Evolutionary conservation across 306 rosid species (phyloP), one percentile per base, ranked within the genome.

Genomic region (Quercus robur): DNA sequence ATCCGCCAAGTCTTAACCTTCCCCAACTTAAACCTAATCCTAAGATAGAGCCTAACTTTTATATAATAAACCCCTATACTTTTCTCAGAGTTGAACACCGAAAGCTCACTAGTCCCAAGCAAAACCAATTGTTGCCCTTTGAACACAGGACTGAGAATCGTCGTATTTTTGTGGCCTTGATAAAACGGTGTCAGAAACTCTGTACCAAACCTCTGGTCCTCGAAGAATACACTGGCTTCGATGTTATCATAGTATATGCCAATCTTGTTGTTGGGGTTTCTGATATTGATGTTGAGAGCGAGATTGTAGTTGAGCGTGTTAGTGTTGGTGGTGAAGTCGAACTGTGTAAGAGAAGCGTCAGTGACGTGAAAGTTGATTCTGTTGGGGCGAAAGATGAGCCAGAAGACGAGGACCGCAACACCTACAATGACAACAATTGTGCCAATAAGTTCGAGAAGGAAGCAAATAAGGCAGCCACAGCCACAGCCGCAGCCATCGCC

Each of bases 211-310:
- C 76, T 51, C 6, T 71, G 81, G 62, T 79, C 89, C 33, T 87
- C 57, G 79, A 85, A 91, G 25, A 84, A 46, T 7, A 84, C 87
- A 2, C 54, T 28, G 38, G 87, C 84, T 56, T 88, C 90, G 73
- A 91, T 25, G 64, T 6, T 3, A 76, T 88, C 92, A 84, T 86
- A 90, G 78, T 87, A 89, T 69, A 91, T 44, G 1, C 91, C 92
- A 14, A 91, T 59, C 17, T 82, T 46, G 0, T 59, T 76, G 91
- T 85, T 89, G 31, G 93, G 84, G 85, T 88, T 89, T 1, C 98
- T 89, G 74, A 85, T 14, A 21, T 90, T 72, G 69, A 91, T n/a
- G 81, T 87, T 79, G 68, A 89, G 82, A 1, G 81, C 82, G 2
- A 91, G 90, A 63, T 87, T 46, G 82, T 82, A 89, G 44, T 73